phyloP scores from a whole-genome alignment of 495 filamentous ascomycete species.

The Aspergillus wentii region DNA sequence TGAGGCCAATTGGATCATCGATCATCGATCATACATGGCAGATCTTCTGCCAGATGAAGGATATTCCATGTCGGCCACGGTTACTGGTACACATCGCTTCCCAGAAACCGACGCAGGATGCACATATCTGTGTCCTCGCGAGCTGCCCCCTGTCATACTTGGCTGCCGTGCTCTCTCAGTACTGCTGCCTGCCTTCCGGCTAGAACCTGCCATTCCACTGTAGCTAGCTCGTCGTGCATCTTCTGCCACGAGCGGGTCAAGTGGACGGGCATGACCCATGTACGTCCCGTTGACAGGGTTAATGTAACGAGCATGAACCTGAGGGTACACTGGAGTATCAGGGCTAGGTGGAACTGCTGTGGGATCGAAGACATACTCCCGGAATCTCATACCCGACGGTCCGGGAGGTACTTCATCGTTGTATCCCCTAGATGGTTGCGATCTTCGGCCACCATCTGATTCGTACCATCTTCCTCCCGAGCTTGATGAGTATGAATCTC shows the following conservation, averaged over 20 bases:
- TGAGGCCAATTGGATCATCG: no score
- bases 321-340: constrained; percentile 17
- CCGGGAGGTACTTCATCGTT: constrained; percentile 24
- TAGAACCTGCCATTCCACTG: constrained; percentile 19
- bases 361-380: constrained; percentile 25
- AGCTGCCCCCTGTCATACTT: background rate
- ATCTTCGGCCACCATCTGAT: constrained; percentile 13
- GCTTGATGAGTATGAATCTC: constrained; percentile 11
- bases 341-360: constrained; percentile 16
- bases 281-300: constrained; percentile 7
- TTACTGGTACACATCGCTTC: background rate
- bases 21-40: constrained; percentile 4
- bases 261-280: constrained; percentile 11
- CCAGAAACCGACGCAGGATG: background rate
- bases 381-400: constrained; percentile 23
- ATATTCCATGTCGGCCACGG: constrained; percentile 4
- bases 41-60: background rate
- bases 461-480: constrained; percentile 14
- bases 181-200: no score
- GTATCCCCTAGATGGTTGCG: constrained; percentile 9
- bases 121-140: background rate
- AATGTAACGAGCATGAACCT: constrained; percentile 13
- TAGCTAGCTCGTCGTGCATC: constrained; percentile 20
- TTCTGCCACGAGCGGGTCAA: constrained; percentile 13
- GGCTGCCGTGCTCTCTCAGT: constrained; percentile 17